Percentiles rank a stretch among this genome's conserved stretches.
phyloP scores from a whole-genome alignment of 2,329 filamentous ascomycete genomes.

The Elsinoe arachidis region DNA sequence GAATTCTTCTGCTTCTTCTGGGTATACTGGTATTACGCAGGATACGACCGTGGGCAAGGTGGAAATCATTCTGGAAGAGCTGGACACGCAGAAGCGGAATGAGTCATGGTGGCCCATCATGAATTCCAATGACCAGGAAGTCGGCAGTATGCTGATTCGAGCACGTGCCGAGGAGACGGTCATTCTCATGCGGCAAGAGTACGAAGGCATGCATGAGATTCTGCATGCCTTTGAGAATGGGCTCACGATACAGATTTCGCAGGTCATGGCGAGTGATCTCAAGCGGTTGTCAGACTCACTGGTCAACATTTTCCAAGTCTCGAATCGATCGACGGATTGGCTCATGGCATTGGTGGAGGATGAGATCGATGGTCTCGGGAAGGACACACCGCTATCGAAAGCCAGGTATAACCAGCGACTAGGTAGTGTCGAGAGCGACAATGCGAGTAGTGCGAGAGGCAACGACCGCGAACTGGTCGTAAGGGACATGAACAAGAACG shows the following conservation, averaged over 20 bases:
- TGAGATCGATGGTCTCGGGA: conserved; percentile 88
- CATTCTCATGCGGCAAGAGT: conserved; percentile 78
- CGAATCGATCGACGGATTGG: conserved; percentile 77
- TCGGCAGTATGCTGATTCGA: conserved; percentile 79
- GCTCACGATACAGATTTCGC: conserved; percentile 75
- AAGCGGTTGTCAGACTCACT: conserved; percentile 76
- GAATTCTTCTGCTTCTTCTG: conserved; percentile 27
- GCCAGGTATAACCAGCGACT: conserved; percentile 62
- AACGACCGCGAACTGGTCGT: conserved; percentile 61
- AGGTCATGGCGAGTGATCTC: conserved; percentile 67
- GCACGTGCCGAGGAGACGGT: conserved; percentile 81
- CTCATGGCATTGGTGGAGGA: conserved; percentile 88
- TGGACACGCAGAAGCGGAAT: conserved; percentile 66
- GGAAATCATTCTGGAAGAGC: conserved; percentile 71
- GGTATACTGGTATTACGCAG: conserved; percentile 39
- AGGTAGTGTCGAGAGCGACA: conserved; percentile 60
- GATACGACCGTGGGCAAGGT: conserved; percentile 57
- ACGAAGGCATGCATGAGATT: conserved; percentile 70
- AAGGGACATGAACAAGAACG: conserved; percentile 67
- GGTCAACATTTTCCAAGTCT: conserved; percentile 91
- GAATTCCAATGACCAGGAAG: conserved; percentile 64
- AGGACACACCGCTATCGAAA: conserved; percentile 61
- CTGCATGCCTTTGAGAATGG: conserved; percentile 77
- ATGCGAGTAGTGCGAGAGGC: conserved; percentile 24
- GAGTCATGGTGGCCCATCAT: conserved; percentile 80